These are phyloP conservation scores for Spathaspora sp. DNA, from an alignment of 805 yeast genomes.

Conservation along the genomic window DNA sequence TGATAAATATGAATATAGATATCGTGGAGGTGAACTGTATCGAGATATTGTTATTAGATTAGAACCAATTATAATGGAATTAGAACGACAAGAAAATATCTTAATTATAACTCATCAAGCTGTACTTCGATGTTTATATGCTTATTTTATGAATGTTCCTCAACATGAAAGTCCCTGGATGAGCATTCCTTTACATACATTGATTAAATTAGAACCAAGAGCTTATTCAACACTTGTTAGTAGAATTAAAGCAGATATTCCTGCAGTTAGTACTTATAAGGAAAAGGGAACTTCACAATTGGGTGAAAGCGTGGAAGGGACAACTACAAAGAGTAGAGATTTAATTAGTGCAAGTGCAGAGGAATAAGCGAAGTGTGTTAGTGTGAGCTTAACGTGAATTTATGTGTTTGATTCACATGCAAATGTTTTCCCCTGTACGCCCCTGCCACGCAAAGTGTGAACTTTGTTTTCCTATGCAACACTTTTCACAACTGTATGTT, in stretches of 20 bases:
- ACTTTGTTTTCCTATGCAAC: no score
- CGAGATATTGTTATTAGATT: conserved; percentile 91
- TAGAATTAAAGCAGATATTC: conserved; percentile 90
- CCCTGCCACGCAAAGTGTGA: no score
- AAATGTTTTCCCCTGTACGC: no score
- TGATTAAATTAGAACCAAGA: conserved; percentile 91
- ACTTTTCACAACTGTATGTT: no score
- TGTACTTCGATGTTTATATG: conserved; percentile 91
- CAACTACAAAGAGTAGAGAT: conserved; percentile 45
- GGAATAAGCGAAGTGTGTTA: background rate
- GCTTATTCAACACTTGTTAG: conserved; percentile 89
- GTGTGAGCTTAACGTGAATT: background rate
- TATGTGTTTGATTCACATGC: no score
- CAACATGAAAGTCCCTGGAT: conserved; percentile 98
- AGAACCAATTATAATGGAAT: conserved; percentile 97
- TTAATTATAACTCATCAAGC: conserved; percentile 97
- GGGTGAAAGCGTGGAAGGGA: conserved; percentile 44
- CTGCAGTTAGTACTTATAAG: conserved; percentile 95
- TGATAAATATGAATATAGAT: conserved; percentile 91
- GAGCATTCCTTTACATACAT: conserved; percentile 95
- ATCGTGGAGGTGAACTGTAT: conserved; percentile 96
- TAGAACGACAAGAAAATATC: conserved; percentile 95
- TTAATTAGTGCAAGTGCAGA: conserved; percentile 27
- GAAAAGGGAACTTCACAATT: conserved; percentile 83
- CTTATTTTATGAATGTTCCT: conserved; percentile 97